Conservation (phyloP, 1,139 yeast species). For the Blastobotrys petasosporus region DNA sequence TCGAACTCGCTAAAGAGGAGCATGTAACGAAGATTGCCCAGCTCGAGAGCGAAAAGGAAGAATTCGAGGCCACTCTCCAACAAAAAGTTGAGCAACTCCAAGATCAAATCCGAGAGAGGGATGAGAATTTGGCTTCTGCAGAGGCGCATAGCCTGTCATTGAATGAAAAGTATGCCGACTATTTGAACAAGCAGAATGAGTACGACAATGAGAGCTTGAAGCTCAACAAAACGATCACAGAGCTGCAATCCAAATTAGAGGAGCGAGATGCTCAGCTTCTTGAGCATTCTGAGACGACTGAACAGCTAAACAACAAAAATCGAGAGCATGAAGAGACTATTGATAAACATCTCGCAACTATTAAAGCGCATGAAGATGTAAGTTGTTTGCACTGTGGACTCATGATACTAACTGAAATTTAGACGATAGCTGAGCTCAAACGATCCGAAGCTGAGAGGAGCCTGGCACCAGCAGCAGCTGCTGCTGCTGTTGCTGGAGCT, state of each 20-base stretch:
- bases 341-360: too few relatives aligned
- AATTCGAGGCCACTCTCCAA: constrained; percentile 1
- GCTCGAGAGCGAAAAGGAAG: not conserved
- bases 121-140: constrained; percentile 14
- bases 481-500: not conserved
- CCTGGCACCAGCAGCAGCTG: constrained; percentile 1
- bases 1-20: constrained; percentile 23
- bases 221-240: constrained; percentile 4
- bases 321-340: too few relatives aligned
- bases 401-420: constrained; percentile 10
- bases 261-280: constrained; percentile 6
- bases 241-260: constrained; percentile 3
- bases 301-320: too few relatives aligned
- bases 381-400: too few relatives aligned
- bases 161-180: constrained; percentile 6
- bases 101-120: constrained; percentile 11
- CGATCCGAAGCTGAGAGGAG: too few relatives aligned
- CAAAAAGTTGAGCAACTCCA: constrained; percentile 10
- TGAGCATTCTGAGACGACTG: too few relatives aligned
- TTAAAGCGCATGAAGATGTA: too few relatives aligned
- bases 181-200: constrained; percentile 7
- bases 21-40: constrained; percentile 11
- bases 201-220: constrained; percentile 1
- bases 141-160: constrained; percentile 16
- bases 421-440: constrained; percentile 15